Base-by-base conservation (phyloP, 495 filamentous ascomycete genomes). In the Aspergillus egyptiacus region DNA sequence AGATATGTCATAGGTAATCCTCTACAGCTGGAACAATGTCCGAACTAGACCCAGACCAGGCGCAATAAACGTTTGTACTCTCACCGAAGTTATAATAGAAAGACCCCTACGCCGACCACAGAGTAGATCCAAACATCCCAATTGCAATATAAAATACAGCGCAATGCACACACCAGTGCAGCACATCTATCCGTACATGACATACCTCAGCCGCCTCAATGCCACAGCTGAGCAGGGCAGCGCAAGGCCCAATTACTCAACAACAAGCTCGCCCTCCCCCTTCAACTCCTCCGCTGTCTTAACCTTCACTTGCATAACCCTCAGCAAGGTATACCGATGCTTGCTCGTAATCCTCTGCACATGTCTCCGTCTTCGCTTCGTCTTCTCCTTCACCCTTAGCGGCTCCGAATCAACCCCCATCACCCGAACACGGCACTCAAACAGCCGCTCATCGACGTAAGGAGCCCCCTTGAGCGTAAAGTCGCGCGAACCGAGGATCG, bases 331-430 rank as follows among this genome's bases (percentile, higher is more conserved):
- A 68, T 82, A 91, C 59, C 75, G 72, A 60, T 94, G 87, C 77
- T 97, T 95, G 71, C 86, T 96, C 65, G 68, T 78, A 13, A 90
- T 82, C 30, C 63, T 74, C 73, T 82, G 86, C 9, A 81, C 75
- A 58, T 82, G 80, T 61, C 94, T 74, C 61, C 84, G 79, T 72
- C 93, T 82, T 68, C 83, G 67, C 81, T 96, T 96, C 59, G 86
- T 97, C 86, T 97, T 97, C 75, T 89, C 79, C 72, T 87, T 86
- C 47, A 87, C 63, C 48, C 89, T 72, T 77, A 96, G 65, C 35
- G 94, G 94, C 77, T 97, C 93, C 25, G 76, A 70, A 67, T 97
- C 95, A 23, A 85, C 80, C 8, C 87, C 90, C 46, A 89, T 75
- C n/a, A 97, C 89, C 31, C 81, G 77, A 2, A 90, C 87, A 39